Percentiles rank a stretch among this genome's conserved stretches.
Conservation (phyloP, 768 basidiomycete species). For the Boletus bicolor region DNA sequence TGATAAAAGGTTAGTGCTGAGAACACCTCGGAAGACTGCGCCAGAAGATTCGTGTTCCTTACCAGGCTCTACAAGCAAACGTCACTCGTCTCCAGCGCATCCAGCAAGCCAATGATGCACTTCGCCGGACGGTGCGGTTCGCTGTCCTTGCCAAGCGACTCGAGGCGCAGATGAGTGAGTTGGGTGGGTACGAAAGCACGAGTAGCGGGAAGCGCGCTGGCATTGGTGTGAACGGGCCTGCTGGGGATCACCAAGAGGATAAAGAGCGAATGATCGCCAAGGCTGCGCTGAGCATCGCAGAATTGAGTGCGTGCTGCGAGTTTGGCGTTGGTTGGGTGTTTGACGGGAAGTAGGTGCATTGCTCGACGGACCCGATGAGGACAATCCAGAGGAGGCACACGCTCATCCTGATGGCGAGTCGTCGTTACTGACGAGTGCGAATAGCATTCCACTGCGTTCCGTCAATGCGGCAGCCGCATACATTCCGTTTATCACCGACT, state of each 20-base stretch:
- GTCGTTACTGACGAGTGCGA: constrained; percentile 15
- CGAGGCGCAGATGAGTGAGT: constrained; percentile 80
- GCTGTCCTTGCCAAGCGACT: constrained; percentile 78
- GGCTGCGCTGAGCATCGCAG: constrained; percentile 92
- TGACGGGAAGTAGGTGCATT: constrained; percentile 41
- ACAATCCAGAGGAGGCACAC: not conserved
- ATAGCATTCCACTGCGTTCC: constrained; percentile 60
- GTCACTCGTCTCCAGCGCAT: constrained; percentile 74
- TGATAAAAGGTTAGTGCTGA: not conserved
- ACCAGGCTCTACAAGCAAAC: constrained; percentile 66
- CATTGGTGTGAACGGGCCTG: not conserved
- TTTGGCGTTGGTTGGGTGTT: not conserved
- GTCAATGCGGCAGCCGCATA: constrained; percentile 70
- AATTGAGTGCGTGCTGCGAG: constrained; percentile 63
- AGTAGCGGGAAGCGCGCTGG: not conserved
- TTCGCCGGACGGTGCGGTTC: constrained; percentile 83
- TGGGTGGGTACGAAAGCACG: constrained; percentile 29
- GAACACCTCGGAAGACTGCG: constrained; percentile 55
- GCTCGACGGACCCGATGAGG: constrained; percentile 41
- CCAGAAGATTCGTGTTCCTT: constrained; percentile 81
- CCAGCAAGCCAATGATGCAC: constrained; percentile 79
- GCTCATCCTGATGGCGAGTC: constrained; percentile 7
- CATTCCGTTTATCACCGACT: constrained; percentile 66
- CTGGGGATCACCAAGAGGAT: constrained; percentile 59
- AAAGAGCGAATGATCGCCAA: constrained; percentile 87